Conservation (phyloP, 192 early-diverging fungal species). For the Coemansia sp. region DNA sequence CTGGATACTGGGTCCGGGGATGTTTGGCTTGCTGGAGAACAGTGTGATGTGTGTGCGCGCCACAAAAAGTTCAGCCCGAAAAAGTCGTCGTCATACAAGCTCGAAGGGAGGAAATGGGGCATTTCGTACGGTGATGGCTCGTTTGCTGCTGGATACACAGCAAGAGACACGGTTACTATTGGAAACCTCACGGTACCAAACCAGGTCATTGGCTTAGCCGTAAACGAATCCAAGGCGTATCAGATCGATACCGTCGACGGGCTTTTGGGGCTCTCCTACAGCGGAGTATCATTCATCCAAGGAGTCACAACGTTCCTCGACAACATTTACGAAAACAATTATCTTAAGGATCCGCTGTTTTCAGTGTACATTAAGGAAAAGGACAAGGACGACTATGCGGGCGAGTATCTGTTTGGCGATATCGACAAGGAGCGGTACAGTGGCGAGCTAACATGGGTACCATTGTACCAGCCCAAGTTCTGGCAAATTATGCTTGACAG, state of each 20-base stretch:
- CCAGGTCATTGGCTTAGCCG: slow-evolving; percentile 64
- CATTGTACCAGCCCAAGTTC: slow-evolving; percentile 54
- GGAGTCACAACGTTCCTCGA: slow-evolving; percentile 57
- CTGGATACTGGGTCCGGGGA: slow-evolving; percentile 76
- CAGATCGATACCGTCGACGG: slow-evolving; percentile 64
- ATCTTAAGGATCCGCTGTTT: slow-evolving; percentile 65
- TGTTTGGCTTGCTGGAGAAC: slow-evolving; percentile 62
- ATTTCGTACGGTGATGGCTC: slow-evolving; percentile 68
- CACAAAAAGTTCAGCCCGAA: slow-evolving; percentile 56
- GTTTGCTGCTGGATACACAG: slow-evolving; percentile 50
- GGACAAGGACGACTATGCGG: slow-evolving; percentile 51
- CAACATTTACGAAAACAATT: slow-evolving; percentile 57
- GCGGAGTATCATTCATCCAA: slow-evolving; percentile 54
- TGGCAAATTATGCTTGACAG: slow-evolving; percentile 60
- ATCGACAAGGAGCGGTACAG: slow-evolving; percentile 53
- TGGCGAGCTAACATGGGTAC: slow-evolving; percentile 58
- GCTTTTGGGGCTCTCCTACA: slow-evolving; percentile 66
- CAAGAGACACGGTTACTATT: slow-evolving; percentile 59
- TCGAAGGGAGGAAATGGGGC: slow-evolving; percentile 60
- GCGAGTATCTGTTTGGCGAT: slow-evolving; percentile 64
- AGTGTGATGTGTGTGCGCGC: slow-evolving; percentile 44
- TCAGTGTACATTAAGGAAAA: slow-evolving; percentile 64
- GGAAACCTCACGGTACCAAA: slow-evolving; percentile 58
- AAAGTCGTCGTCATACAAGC: slow-evolving; percentile 58
- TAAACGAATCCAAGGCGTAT: slow-evolving; percentile 58